Evolutionary conservation across 2,329 filamentous ascomycete genomes (phyloP), one percentile per base, ranked within the genome.

Genomic region (Bretziella fagacearum): DNA sequence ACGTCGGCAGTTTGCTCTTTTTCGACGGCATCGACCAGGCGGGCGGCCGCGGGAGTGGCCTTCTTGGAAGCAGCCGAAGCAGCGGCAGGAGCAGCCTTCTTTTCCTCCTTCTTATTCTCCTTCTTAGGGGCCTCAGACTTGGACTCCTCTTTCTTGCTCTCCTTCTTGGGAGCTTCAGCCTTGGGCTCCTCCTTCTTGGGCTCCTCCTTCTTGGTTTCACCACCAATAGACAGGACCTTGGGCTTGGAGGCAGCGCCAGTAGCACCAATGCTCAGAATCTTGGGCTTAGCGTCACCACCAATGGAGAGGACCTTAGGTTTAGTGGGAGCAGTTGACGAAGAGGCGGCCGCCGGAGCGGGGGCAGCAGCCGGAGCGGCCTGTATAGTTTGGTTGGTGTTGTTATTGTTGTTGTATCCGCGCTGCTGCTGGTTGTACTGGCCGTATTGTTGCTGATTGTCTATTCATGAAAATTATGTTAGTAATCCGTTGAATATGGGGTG

Each of bases 21-120:
- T 52, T 81, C 74, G 49, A 98, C 82, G 29, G 83, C 78, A 60
- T 93, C 84, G n/a, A 73, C 78, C 52, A 86, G 81, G 53, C 83
- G 79, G 59, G 61, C 59, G 44, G 69, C 69, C 47, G 85, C 74
- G 6, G 86, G 85, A 59, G 84, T 93, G 30, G 81, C 85, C 45
- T 85, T 77, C 40, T 87, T 89, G 8, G 85, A 91, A 6, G 84
- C 82, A 46, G 74, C 53, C 71, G 95, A 84, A 7, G 89, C 87
- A 65, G 95, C 95, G 53, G 83, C 80, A 59, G 65, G 63, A 26
- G 69, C 68, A n/a, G 22, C 35, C 35, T 67, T 59, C 59, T 72
- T 72, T 47, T 75, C 69, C 42, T 71, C 65, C 55, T 70, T 67
- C 27, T 67, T 73, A 51, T 62, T 59, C 20, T 61, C 59, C 55